These are phyloP conservation scores for Exobasidium rhododendri DNA, from an alignment of 1,284 basidiomycete species.

Conservation along the genomic window DNA sequence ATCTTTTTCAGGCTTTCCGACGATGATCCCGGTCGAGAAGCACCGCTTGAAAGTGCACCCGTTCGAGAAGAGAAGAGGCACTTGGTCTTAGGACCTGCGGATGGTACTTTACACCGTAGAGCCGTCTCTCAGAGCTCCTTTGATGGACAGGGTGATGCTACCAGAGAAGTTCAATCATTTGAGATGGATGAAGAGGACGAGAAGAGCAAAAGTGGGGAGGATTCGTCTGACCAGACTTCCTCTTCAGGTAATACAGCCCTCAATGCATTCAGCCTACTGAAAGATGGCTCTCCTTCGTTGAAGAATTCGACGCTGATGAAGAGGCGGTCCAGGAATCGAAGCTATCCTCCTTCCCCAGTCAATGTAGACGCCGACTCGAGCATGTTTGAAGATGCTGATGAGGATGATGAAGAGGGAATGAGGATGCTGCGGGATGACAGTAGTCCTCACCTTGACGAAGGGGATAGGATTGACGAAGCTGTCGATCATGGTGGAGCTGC, in stretches of 20 bases:
- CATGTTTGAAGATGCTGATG: constrained; percentile 31
- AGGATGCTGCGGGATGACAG: background rate
- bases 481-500: background rate
- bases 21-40: background rate
- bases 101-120: constrained; percentile 22
- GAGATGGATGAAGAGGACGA: constrained; percentile 25
- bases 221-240: background rate
- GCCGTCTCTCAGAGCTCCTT: constrained; percentile 2
- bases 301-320: constrained; percentile 3
- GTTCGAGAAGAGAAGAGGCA: constrained; percentile 12
- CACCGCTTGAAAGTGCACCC: background rate
- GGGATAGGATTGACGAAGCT: background rate
- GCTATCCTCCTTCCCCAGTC: constrained; percentile 23
- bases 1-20: constrained; percentile 18
- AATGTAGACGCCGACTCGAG: constrained; percentile 23
- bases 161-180: constrained; percentile 13
- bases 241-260: background rate
- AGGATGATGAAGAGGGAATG: constrained; percentile 14
- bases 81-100: constrained; percentile 49
- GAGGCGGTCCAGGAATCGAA: constrained; percentile 6
- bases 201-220: background rate
- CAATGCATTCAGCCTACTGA: background rate
- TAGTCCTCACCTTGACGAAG: background rate
- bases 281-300: constrained; percentile 2
- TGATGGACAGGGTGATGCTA: constrained; percentile 1